A percentile compares a stretch with the other conserved stretches of the same genome.
Evolutionary conservation across 1,139 yeast species (phyloP).

Genomic region (Geotrichum restrictum): DNA sequence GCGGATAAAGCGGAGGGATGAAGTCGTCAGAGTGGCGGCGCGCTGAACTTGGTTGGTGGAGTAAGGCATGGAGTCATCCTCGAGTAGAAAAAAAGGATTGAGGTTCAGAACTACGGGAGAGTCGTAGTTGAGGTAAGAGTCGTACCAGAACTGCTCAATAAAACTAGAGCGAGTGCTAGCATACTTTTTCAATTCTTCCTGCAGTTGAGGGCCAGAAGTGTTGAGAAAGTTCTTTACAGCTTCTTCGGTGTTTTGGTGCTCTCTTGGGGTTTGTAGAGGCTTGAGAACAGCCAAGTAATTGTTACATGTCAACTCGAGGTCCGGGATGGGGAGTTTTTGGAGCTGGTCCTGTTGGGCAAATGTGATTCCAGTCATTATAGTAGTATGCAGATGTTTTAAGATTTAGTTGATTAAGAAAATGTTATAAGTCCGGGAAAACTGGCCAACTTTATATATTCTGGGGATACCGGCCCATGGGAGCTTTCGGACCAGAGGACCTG

Average conservation of each 20-base stretch:
- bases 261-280: slow-evolving; percentile 69
- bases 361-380: slow-evolving; percentile 39
- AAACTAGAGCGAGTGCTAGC: slow-evolving; percentile 65
- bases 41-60: slow-evolving; percentile 67
- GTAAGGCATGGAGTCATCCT: slow-evolving; percentile 86
- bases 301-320: slow-evolving; percentile 58
- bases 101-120: slow-evolving; percentile 80
- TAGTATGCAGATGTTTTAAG: not conserved
- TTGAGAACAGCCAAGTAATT: slow-evolving; percentile 61
- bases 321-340: slow-evolving; percentile 73
- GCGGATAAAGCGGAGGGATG: slow-evolving; percentile 74
- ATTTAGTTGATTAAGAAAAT: no score
- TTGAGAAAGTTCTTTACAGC: slow-evolving; percentile 60
- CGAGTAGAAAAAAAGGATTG: slow-evolving; percentile 81
- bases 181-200: slow-evolving; percentile 59
- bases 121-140: slow-evolving; percentile 79
- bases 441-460: not conserved
- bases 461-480: slow-evolving; percentile 1
- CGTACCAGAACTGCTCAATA: slow-evolving; percentile 93
- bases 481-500: slow-evolving; percentile 6
- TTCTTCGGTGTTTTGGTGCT: slow-evolving; percentile 55
- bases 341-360: slow-evolving; percentile 56
- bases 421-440: not conserved
- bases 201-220: slow-evolving; percentile 58
- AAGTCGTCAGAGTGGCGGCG: slow-evolving; percentile 72